A percentile compares a stretch with the other conserved stretches of the same genome.
Conservation (phyloP, 2,329 filamentous ascomycete genomes). For the Meredithiella fracta region DNA sequence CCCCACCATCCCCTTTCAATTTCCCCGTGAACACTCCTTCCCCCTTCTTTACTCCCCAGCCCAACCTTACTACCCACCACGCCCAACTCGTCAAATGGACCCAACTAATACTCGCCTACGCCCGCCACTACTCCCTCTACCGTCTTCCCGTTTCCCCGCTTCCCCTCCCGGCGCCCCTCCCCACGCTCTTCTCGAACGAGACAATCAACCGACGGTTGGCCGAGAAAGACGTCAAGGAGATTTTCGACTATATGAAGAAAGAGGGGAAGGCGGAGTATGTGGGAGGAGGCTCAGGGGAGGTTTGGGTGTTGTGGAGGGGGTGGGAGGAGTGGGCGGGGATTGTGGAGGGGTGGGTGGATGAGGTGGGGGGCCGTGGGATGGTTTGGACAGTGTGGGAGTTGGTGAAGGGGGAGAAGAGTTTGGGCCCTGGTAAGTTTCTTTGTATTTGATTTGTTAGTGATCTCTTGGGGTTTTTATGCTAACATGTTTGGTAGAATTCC, state of each 20-base stretch:
- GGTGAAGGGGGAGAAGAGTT: conserved; percentile 66
- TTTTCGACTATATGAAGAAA: conserved; percentile 42
- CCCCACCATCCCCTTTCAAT: conserved; percentile 32
- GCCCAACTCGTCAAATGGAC: conserved; percentile 75
- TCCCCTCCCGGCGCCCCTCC: conserved; percentile 20
- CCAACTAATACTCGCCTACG: conserved; percentile 70
- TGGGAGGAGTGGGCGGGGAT: conserved; percentile 79
- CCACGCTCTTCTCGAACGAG: conserved; percentile 41
- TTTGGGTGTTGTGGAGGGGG: conserved; percentile 68
- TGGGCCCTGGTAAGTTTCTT: conserved; percentile 40
- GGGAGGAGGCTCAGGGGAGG: conserved; percentile 25
- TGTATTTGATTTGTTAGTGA: not conserved
- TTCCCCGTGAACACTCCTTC: conserved; percentile 57
- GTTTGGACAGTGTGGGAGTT: conserved; percentile 91
- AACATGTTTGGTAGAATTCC: conserved; percentile 43
- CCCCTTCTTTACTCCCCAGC: conserved; percentile 71
- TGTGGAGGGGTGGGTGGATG: conserved; percentile 68
- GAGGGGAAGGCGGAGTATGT: conserved; percentile 46
- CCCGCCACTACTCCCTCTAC: conserved; percentile 60
- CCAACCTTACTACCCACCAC: conserved; percentile 54
- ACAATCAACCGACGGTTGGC: conserved; percentile 34
- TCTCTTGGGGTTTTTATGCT: no score
- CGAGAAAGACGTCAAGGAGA: conserved; percentile 36
- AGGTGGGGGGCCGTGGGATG: conserved; percentile 71
- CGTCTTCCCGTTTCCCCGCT: conserved; percentile 42